A percentile compares a stretch with the other conserved stretches of the same genome.
These are phyloP conservation scores for Heritiera littoralis DNA, from an alignment of 345 rosid genomes.

Conservation along the genomic window DNA sequence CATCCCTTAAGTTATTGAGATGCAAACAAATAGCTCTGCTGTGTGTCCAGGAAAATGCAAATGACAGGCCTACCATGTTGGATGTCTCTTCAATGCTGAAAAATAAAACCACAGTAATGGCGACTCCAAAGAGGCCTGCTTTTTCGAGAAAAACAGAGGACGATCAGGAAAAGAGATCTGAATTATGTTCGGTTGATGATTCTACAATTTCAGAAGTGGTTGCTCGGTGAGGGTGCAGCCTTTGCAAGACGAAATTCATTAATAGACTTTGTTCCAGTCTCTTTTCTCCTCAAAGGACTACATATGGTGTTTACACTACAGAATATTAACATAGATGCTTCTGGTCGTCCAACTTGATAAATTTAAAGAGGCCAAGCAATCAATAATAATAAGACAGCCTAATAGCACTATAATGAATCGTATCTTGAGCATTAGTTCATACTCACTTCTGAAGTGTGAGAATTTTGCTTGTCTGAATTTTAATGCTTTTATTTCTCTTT, in stretches of 20 bases:
- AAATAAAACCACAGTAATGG: background rate
- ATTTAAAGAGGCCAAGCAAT: too few relatives aligned
- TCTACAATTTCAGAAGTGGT: slow-evolving; percentile 8
- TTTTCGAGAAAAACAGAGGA: background rate
- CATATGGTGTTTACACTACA: background rate
- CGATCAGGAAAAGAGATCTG: background rate
- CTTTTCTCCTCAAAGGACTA: background rate
- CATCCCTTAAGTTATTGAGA: background rate
- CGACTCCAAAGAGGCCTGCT: slow-evolving; percentile 10
- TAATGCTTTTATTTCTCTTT: too few relatives aligned
- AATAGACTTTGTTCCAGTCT: background rate
- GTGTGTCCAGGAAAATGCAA: slow-evolving; percentile 20
- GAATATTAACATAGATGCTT: too few relatives aligned
- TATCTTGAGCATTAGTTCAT: too few relatives aligned
- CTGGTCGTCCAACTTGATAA: too few relatives aligned
- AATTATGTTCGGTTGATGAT: slow-evolving; percentile 1
- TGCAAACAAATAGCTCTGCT: slow-evolving; percentile 20
- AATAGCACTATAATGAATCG: too few relatives aligned
- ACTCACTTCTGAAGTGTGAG: too few relatives aligned
- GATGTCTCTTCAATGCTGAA: slow-evolving; percentile 13
- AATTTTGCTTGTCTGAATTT: too few relatives aligned
- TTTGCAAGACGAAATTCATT: background rate
- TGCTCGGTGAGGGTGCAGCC: background rate
- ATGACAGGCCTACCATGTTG: slow-evolving; percentile 19
- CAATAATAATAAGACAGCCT: too few relatives aligned